phyloP scores from a whole-genome alignment of 1,139 yeast species.

The Sporopachydermia cereana region DNA sequence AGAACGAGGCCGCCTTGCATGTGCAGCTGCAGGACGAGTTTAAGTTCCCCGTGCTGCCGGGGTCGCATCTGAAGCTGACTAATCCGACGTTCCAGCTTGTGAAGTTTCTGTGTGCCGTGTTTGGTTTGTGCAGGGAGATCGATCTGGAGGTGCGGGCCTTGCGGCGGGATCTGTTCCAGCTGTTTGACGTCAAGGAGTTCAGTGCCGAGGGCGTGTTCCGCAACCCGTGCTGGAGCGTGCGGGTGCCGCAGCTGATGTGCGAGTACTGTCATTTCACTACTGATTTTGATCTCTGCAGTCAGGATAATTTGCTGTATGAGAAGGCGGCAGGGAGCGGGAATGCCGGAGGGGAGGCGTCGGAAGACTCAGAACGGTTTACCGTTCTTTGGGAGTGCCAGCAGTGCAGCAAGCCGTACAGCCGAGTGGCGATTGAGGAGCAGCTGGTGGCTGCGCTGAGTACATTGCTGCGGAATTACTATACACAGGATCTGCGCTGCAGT shows the following conservation, averaged over 20 bases:
- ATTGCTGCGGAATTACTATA: slow-evolving; percentile 45
- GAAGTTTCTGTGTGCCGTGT: slow-evolving; percentile 63
- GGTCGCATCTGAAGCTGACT: slow-evolving; percentile 45
- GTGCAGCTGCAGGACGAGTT: slow-evolving; percentile 55
- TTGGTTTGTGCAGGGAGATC: slow-evolving; percentile 52
- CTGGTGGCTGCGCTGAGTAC: slow-evolving; percentile 54
- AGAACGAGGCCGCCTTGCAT: slow-evolving; percentile 61
- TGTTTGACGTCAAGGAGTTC: slow-evolving; percentile 78
- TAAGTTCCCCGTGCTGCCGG: slow-evolving; percentile 61
- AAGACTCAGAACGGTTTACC: slow-evolving; percentile 11
- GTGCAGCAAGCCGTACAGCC: slow-evolving; percentile 56
- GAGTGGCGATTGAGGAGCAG: slow-evolving; percentile 65
- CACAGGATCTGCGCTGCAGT: slow-evolving; percentile 72
- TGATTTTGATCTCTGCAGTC: slow-evolving; percentile 77
- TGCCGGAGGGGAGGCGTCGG: slow-evolving; percentile 9
- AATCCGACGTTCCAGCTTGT: slow-evolving; percentile 77
- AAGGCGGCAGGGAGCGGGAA: neutral
- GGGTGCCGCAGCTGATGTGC: slow-evolving; percentile 61
- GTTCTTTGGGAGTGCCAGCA: slow-evolving; percentile 54
- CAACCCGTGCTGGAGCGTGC: slow-evolving; percentile 65
- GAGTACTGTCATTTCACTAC: slow-evolving; percentile 63
- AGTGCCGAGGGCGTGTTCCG: slow-evolving; percentile 63
- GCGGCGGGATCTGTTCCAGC: slow-evolving; percentile 57
- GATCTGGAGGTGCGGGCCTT: slow-evolving; percentile 63
- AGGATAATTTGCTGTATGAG: slow-evolving; percentile 26